Conservation (phyloP, 768 basidiomycete species). For the Dendrothele bispora region DNA sequence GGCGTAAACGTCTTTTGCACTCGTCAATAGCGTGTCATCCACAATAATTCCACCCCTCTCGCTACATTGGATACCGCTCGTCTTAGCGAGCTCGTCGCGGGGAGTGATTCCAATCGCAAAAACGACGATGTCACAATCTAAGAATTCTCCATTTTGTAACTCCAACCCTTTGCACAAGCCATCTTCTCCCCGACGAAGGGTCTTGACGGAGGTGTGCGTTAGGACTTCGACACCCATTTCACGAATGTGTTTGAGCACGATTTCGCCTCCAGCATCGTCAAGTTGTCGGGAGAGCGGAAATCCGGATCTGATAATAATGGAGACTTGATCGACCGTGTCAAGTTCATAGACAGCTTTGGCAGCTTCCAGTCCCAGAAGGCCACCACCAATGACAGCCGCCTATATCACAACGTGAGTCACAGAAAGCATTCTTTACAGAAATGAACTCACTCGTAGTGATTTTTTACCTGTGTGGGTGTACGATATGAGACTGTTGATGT, state of each 20-base stretch:
- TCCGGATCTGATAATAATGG: slow-evolving; percentile 51
- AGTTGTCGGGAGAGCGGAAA: slow-evolving; percentile 61
- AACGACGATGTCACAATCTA: slow-evolving; percentile 56
- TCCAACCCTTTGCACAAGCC: slow-evolving; percentile 44
- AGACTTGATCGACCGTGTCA: slow-evolving; percentile 41
- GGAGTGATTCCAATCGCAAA: slow-evolving; percentile 73
- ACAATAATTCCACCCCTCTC: slow-evolving; percentile 58
- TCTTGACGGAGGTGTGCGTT: slow-evolving; percentile 42
- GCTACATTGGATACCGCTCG: slow-evolving; percentile 50
- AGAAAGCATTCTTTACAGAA: no score
- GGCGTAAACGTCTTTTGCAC: slow-evolving; percentile 60
- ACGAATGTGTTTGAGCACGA: slow-evolving; percentile 59
- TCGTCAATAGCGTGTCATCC: slow-evolving; percentile 56
- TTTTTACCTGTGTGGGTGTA: slow-evolving; percentile 50
- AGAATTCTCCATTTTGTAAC: slow-evolving; percentile 44
- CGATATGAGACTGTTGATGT: slow-evolving; percentile 62
- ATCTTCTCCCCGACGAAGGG: slow-evolving; percentile 25
- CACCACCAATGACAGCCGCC: slow-evolving; percentile 67
- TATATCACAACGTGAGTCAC: no score
- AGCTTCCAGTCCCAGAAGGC: slow-evolving; percentile 71
- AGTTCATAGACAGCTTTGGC: slow-evolving; percentile 71
- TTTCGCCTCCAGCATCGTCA: slow-evolving; percentile 56
- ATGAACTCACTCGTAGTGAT: no score
- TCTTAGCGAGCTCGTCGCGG: slow-evolving; percentile 63
- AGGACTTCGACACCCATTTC: slow-evolving; percentile 59